A percentile compares a stretch with the other conserved stretches of the same genome.
phyloP scores from a whole-genome alignment of 352 stramenopile species.

The Pythium periplocum region DNA sequence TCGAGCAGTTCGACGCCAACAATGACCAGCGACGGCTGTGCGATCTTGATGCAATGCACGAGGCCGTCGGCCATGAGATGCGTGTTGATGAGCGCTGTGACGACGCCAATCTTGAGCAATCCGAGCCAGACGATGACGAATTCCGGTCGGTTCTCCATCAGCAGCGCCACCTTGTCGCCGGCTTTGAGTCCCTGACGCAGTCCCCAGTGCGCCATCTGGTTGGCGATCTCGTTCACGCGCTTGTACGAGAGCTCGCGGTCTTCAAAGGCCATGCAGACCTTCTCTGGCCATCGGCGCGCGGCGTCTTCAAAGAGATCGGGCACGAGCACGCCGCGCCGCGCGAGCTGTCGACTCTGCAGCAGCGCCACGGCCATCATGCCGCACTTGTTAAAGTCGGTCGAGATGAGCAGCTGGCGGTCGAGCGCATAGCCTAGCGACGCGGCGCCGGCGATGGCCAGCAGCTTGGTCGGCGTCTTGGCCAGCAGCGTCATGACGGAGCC shows the following conservation, averaged over 20 bases:
- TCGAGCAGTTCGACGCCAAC: conserved; percentile 33
- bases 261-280: conserved; percentile 58
- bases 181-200: conserved; percentile 33
- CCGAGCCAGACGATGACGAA: conserved; percentile 82
- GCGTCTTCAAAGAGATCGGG: conserved; percentile 60
- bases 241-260: conserved; percentile 40
- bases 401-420: conserved; percentile 49
- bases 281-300: conserved; percentile 47
- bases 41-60: conserved; percentile 72
- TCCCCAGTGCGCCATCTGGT: conserved; percentile 75
- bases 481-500: conserved; percentile 1
- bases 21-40: conserved; percentile 54
- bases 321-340: conserved; percentile 30
- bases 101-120: conserved; percentile 77
- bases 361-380: conserved; percentile 33
- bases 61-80: conserved; percentile 57
- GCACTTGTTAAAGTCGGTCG: conserved; percentile 45
- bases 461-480: conserved; percentile 15
- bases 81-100: conserved; percentile 84
- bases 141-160: conserved; percentile 86
- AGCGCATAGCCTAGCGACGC: neutral
- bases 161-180: conserved; percentile 69
- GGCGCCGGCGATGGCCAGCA: conserved; percentile 25
- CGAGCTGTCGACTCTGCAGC: conserved; percentile 32
- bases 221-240: conserved; percentile 58